Base-by-base conservation (phyloP, 2,329 filamentous ascomycete genomes). In the Botryotinia narcissicola region DNA sequence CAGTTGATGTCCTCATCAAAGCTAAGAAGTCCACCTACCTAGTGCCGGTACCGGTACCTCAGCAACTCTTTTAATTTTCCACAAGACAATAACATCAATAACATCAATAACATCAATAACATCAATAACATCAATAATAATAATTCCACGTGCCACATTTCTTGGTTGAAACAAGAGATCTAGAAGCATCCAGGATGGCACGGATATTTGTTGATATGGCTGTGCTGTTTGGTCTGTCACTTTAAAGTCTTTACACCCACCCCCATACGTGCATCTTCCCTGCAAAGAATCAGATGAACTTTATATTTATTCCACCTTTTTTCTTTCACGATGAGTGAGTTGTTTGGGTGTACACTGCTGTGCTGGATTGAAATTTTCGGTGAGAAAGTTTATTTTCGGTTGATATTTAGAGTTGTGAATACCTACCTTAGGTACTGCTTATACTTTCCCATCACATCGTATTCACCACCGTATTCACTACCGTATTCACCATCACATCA, bases 231-330 rank as follows among this genome's bases (percentile, higher is more conserved):
- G 48, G 48, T 51, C 46, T 51, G 32, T 61, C 59, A 60, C 32
- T 25, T 25, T 25, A 25, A 32, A 10, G n/a, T 20, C 18, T 37
- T 37, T 3, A 25, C 14, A 29, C 51, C 59, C 14, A 29, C 51
- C 59, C 59, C 59, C 59, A 61, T 40, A 61, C 59, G 59, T 61
- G 59, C 59, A 62, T 62, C 37, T 62, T 42, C 25, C 60, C 35
- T 40, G 35, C 35, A 35, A n/a, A 40, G 35, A 37, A 25, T 25
- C 9, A 37, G 35, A 61, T n/a, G 35, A 61, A 40, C 29, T n/a
- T 12, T 51, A 25, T 29, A 54, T 54, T 16, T 18, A 29, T 54
- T 29, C 6, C 14, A 29, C 51, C 51, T 29, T 29, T 54, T 7
- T n/a, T n/a, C 6, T 37, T 37, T 35, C 5, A 3, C 2, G 10